phyloP scores from a whole-genome alignment of 371 early-diverging fungal species.

The Coemansia sp. region DNA sequence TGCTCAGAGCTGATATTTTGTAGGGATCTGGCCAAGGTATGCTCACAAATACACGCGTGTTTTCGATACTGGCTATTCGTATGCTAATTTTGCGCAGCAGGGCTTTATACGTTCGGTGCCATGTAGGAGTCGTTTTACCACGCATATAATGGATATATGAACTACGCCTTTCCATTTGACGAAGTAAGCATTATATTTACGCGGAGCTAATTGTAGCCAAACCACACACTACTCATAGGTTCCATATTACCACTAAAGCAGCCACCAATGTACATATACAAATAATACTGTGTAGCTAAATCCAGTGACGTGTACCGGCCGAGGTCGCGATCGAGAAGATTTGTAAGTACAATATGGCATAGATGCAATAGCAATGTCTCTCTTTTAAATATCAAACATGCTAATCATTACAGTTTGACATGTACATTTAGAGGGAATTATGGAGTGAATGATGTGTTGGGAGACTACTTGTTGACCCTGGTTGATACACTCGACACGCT shows the following conservation, averaged over 20 bases:
- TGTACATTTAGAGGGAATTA: constrained; percentile 14
- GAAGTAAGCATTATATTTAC: constrained; percentile 58
- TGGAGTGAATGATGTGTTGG: constrained; percentile 80
- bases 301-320: constrained; percentile 79
- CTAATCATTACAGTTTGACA: too few species aligned
- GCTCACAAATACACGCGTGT: background rate
- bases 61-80: background rate
- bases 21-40: constrained; percentile 16
- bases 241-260: background rate
- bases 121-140: constrained; percentile 83
- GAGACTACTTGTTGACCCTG: constrained; percentile 87
- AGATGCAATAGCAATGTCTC: background rate
- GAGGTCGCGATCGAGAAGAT: constrained; percentile 72
- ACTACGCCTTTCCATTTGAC: constrained; percentile 85
- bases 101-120: background rate
- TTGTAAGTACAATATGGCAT: constrained; percentile 55
- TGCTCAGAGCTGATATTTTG: constrained; percentile 5
- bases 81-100: background rate
- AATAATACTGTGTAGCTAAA: constrained; percentile 60
- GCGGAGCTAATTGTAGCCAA: background rate
- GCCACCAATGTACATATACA: background rate
- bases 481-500: constrained; percentile 89
- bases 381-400: background rate
- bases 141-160: constrained; percentile 81
- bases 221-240: background rate